Evolutionary conservation across 345 rosid species (phyloP).

Genomic region (Gossypium raimondii): DNA sequence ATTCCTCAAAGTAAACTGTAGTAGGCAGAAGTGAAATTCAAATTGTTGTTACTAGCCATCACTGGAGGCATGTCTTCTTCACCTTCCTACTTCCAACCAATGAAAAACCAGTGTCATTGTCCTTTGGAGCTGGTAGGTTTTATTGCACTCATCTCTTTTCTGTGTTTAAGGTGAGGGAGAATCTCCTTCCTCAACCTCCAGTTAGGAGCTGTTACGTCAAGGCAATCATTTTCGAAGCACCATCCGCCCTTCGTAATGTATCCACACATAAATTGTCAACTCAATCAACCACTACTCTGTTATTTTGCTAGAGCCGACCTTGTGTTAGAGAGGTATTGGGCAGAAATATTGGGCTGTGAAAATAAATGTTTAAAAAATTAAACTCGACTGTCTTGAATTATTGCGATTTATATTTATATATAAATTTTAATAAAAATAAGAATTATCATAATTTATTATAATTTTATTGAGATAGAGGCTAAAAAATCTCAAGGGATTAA

Average conservation of each 20-base stretch:
- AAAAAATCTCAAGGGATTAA: no score
- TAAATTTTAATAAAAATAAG: no score
- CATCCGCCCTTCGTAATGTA: background rate
- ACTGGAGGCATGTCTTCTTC: background rate
- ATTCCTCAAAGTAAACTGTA: background rate
- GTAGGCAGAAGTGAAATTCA: background rate
- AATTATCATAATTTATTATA: no score
- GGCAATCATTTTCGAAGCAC: slow-evolving; percentile 17
- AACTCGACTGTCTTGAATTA: no score
- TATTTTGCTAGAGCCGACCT: background rate
- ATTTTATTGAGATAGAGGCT: no score
- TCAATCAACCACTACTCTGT: background rate
- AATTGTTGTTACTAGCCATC: background rate
- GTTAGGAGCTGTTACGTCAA: background rate
- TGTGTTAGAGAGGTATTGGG: background rate
- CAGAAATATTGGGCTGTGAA: slow-evolving; percentile 7
- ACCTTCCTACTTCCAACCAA: background rate
- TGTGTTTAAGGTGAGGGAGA: background rate
- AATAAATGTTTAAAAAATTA: no score
- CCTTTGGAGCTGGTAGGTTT: slow-evolving; percentile 14
- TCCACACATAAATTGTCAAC: slow-evolving; percentile 11
- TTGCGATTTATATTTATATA: no score
- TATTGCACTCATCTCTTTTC: slow-evolving; percentile 11
- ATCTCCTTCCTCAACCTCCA: slow-evolving; percentile 7
- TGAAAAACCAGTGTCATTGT: background rate